Conservation (phyloP, 169 alveolate species). For the Amoebophrya sp. region DNA sequence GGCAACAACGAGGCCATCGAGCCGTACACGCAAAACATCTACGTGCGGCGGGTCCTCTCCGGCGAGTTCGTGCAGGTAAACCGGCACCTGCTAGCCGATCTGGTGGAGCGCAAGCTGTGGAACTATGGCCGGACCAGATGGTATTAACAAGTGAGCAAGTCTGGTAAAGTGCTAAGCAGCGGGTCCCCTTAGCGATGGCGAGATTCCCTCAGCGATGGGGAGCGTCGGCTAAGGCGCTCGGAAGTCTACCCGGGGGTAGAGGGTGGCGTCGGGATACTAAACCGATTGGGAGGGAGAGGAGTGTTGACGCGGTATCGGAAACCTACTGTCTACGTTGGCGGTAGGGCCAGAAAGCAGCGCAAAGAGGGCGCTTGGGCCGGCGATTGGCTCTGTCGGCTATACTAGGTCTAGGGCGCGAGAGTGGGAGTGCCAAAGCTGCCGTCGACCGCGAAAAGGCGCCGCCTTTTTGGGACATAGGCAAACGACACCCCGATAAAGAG, state of each 20-base stretch:
- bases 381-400: too few species aligned
- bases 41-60: conserved; percentile 86
- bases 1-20: conserved; percentile 95
- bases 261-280: too few species aligned
- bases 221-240: background rate
- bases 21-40: conserved; percentile 91
- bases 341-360: too few species aligned
- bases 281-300: too few species aligned
- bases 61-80: conserved; percentile 91
- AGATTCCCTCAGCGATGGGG: background rate
- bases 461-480: too few species aligned
- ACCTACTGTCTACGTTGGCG: too few species aligned
- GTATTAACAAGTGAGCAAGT: background rate
- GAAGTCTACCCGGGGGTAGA: too few species aligned
- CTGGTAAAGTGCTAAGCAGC: background rate
- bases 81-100: conserved; percentile 88
- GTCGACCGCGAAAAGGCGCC: too few species aligned
- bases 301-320: too few species aligned
- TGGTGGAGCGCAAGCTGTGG: conserved; percentile 88
- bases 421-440: too few species aligned
- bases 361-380: too few species aligned
- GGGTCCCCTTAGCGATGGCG: background rate
- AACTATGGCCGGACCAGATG: conserved; percentile 28
- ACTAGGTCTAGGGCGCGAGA: too few species aligned
- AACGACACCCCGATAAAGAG: background rate